Conservation (phyloP, 2,329 filamentous ascomycete species). For the Aspergillus sp. region DNA sequence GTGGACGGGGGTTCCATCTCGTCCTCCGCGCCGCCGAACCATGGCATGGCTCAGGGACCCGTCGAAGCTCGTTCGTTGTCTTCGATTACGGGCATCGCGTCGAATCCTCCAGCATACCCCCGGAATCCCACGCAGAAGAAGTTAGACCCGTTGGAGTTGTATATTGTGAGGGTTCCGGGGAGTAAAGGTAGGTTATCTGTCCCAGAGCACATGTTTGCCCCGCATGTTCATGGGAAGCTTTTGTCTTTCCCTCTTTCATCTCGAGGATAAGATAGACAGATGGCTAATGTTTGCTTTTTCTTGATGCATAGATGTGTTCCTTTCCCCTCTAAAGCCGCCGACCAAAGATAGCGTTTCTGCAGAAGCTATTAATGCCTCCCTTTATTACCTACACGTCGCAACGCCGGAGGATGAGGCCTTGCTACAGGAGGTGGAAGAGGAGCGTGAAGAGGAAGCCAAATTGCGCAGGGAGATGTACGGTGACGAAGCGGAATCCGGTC, state of each 20-base stretch:
- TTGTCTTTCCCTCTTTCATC: background rate
- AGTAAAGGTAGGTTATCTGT: conserved; percentile 59
- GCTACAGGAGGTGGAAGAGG: conserved; percentile 33
- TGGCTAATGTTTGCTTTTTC: conserved; percentile 5
- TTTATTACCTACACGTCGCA: conserved; percentile 87
- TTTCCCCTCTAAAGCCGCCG: conserved; percentile 83
- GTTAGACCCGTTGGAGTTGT: conserved; percentile 69
- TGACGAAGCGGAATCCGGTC: conserved; percentile 14
- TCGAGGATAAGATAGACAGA: background rate
- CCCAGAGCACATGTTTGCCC: conserved; percentile 4
- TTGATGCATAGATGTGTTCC: conserved; percentile 66
- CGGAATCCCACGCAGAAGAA: conserved; percentile 64
- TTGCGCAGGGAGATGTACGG: conserved; percentile 18
- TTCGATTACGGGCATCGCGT: conserved; percentile 69
- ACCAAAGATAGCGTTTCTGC: conserved; percentile 75
- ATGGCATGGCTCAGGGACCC: conserved; percentile 16
- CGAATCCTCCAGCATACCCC: conserved; percentile 80
- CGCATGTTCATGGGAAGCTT: conserved; percentile 6
- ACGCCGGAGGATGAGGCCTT: conserved; percentile 50
- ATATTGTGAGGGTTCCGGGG: conserved; percentile 88
- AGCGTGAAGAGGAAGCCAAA: conserved; percentile 24
- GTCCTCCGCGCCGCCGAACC: conserved; percentile 16
- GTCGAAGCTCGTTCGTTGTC: conserved; percentile 81
- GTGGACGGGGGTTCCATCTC: conserved; percentile 22
- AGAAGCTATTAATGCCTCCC: conserved; percentile 75